Percentiles rank a stretch among this genome's conserved stretches.
Conservation (phyloP, 306 rosid genomes). For the Citrullus colocynthis region DNA sequence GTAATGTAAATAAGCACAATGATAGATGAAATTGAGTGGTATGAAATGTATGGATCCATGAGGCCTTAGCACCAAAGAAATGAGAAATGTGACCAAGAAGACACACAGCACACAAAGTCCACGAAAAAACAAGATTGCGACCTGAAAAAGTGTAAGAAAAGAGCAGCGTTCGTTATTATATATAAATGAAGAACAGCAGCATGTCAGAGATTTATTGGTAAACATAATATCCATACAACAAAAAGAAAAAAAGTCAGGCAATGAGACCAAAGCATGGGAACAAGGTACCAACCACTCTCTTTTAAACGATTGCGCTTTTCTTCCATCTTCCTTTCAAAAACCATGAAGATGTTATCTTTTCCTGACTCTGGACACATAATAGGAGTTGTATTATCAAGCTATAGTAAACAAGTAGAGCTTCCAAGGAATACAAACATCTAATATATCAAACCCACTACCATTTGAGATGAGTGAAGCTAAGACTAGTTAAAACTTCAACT, state of each 20-base stretch:
- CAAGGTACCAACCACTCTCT: slow-evolving; percentile 63
- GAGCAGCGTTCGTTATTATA: not conserved
- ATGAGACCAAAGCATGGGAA: slow-evolving; percentile 3
- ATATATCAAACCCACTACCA: not conserved
- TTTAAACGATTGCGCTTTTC: slow-evolving; percentile 60
- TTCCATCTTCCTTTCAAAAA: slow-evolving; percentile 80
- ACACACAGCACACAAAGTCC: slow-evolving; percentile 95
- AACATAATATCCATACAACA: slow-evolving; percentile 6
- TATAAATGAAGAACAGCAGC: not conserved
- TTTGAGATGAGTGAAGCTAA: not conserved
- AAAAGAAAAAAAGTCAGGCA: slow-evolving; percentile 3
- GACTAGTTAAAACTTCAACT: not conserved
- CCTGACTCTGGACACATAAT: slow-evolving; percentile 60
- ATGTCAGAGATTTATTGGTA: slow-evolving; percentile 5
- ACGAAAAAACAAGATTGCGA: slow-evolving; percentile 77
- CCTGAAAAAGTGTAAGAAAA: slow-evolving; percentile 34
- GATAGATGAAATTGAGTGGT: slow-evolving; percentile 80
- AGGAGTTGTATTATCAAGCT: slow-evolving; percentile 23
- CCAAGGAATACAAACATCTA: not conserved
- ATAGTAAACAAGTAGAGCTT: slow-evolving; percentile 11
- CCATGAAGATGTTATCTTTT: slow-evolving; percentile 53
- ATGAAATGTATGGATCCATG: slow-evolving; percentile 76
- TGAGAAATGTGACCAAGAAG: slow-evolving; percentile 86
- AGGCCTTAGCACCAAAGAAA: slow-evolving; percentile 69
- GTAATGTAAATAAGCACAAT: slow-evolving; percentile 69